A percentile compares a stretch with the other conserved stretches of the same genome.
Evolutionary conservation across 331 rosid genomes (phyloP).

Genomic region (Malus hybrid): DNA sequence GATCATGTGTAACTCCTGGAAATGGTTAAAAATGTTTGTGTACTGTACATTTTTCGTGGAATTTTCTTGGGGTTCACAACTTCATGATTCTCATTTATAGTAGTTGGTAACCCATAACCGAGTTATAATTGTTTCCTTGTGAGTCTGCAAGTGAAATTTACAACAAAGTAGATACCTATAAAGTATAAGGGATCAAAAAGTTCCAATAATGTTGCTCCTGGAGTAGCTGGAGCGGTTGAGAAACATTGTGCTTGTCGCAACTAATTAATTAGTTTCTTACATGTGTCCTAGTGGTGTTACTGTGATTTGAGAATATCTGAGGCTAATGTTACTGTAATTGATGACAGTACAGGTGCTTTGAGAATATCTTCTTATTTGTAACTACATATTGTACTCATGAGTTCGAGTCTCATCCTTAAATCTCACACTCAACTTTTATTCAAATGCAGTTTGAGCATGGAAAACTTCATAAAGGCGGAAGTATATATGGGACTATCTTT

Average conservation of each 20-base stretch:
- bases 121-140: not conserved
- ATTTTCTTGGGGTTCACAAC: not conserved
- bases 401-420: conserved; percentile 12
- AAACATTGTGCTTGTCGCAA: not conserved
- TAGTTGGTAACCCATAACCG: not conserved
- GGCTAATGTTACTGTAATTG: not conserved
- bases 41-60: not conserved
- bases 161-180: not conserved
- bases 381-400: not conserved
- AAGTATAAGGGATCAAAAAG: not conserved
- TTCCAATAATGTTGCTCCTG: not conserved
- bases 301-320: not conserved
- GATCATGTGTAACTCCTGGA: not conserved
- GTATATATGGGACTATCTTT: conserved; percentile 19
- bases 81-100: not conserved
- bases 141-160: not conserved
- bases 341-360: not conserved
- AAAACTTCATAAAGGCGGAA: conserved; percentile 24
- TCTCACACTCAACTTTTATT: conserved; percentile 14
- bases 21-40: not conserved
- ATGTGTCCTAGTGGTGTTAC: not conserved
- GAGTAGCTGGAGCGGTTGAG: not conserved
- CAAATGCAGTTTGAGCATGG: conserved; percentile 44
- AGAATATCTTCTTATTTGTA: not conserved
- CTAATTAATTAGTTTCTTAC: not conserved